These are phyloP conservation scores for Babesia caballi DNA, from an alignment of 169 alveolate species.

Conservation along the genomic window DNA sequence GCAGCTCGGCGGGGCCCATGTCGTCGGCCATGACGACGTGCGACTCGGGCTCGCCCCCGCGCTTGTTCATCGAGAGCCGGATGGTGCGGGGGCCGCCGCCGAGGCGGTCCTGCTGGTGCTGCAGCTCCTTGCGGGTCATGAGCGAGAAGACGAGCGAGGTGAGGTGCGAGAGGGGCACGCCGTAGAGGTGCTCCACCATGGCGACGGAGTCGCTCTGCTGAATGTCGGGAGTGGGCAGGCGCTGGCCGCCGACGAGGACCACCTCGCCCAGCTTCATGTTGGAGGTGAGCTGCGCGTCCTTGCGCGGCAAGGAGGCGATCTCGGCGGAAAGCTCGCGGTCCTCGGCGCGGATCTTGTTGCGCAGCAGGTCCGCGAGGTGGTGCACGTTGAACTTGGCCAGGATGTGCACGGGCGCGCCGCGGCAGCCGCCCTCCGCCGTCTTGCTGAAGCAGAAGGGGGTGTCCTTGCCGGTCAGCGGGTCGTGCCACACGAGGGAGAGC, in stretches of 20 bases:
- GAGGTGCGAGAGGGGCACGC: conserved; percentile 28
- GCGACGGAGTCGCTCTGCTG: conserved; percentile 22
- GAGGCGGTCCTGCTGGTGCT: conserved; percentile 18
- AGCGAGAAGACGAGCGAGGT: conserved; percentile 38
- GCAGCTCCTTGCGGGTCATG: conserved; percentile 45
- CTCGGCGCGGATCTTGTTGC: conserved; percentile 9
- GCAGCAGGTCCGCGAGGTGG: conserved; percentile 25
- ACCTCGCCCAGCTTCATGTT: conserved; percentile 36
- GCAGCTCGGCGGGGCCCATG: conserved; percentile 39
- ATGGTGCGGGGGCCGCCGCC: background rate
- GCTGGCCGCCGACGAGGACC: conserved; percentile 20
- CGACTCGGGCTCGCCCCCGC: conserved; percentile 48
- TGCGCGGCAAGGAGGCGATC: conserved; percentile 15
- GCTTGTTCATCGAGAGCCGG: conserved; percentile 28
- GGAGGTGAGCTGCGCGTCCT: conserved; percentile 8
- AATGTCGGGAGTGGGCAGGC: conserved; percentile 12
- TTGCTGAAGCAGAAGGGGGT: conserved; percentile 26
- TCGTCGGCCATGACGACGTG: conserved; percentile 42
- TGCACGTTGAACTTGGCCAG: conserved; percentile 37
- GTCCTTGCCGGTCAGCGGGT: conserved; percentile 47
- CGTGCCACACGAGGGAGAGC: conserved; percentile 35
- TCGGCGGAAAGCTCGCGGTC: conserved; percentile 27
- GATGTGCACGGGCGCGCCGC: conserved; percentile 50
- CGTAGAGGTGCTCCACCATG: conserved; percentile 37
- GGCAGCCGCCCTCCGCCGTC: conserved; percentile 37